Evolutionary conservation across 257 asterid species (phyloP), one percentile per base, ranked within the genome.

Genomic region (Nicotiana benthamiana): DNA sequence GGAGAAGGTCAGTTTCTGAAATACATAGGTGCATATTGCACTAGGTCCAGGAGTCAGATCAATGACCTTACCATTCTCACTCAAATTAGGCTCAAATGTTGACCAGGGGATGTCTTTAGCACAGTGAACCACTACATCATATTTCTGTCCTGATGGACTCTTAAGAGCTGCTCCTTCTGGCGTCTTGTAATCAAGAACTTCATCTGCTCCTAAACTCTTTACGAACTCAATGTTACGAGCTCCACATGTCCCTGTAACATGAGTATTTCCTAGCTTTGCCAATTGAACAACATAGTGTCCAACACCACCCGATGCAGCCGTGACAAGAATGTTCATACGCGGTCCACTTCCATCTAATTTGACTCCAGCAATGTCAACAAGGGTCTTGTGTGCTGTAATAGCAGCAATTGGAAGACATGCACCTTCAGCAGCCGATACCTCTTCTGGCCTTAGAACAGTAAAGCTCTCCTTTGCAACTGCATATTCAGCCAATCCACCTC

Each of bases 161-260:
- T 70, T 86, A 12, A 92, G 92, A 24, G 94, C 84, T 0, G 89
- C 87, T 1, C 97, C 97, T 66, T 90, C 93, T 1, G 93, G 90
- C 22, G 92, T 90, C 66, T 87, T 89, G 34, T 89, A 91, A 83
- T 91, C 96, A 62, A 92, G 89, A 18, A 91, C 94, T 84, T 91
- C 97, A 12, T 92, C 95, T 3, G 93, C 96, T 54, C 95, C 97
- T 27, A 91, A 89, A 80, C 87, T 89, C 77, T 83, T 89, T 10
- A 92, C 89, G 0, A 92, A 65, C 43, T 90, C 91, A 4, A 89
- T 0, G 79, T 92, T 90, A 6, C 94, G 90, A 15, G 92, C 90
- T n/a, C 96, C 97, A 54, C 96, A 92, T 0, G 96, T 91, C 20
- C 91, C 97, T 0, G 93, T 89, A 28, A 92, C 92, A 4, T 92